Conservation (phyloP, 352 stramenopile species). For the Globisporangium cederbergense region DNA sequence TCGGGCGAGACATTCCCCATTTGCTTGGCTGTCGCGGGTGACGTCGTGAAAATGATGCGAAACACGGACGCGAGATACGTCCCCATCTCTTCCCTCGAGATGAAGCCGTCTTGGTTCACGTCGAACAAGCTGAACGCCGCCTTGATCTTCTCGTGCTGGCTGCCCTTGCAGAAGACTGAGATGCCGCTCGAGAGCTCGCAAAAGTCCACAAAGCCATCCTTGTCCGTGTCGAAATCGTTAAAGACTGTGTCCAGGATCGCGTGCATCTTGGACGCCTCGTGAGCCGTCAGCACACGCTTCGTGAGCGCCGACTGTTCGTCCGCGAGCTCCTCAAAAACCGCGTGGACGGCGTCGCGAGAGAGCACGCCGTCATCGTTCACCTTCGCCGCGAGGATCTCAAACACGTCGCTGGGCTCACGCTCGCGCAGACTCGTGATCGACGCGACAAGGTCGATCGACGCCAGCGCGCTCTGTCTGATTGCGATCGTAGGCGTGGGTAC, state of each 20-base stretch:
- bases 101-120: conserved; percentile 84
- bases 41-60: conserved; percentile 76
- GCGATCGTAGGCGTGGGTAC: conserved; percentile 2
- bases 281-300: conserved; percentile 21
- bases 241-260: conserved; percentile 68
- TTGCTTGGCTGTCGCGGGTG: conserved; percentile 35
- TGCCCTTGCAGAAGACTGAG: conserved; percentile 75
- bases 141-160: conserved; percentile 77
- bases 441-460: conserved; percentile 58
- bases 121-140: conserved; percentile 86
- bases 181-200: conserved; percentile 82
- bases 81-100: conserved; percentile 80
- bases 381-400: conserved; percentile 79
- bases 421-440: conserved; percentile 54
- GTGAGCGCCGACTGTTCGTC: conserved; percentile 25
- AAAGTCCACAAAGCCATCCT: conserved; percentile 83
- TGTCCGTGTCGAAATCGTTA: conserved; percentile 68
- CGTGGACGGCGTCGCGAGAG: conserved; percentile 59
- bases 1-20: conserved; percentile 57
- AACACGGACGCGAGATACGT: conserved; percentile 86
- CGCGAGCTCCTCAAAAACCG: conserved; percentile 64
- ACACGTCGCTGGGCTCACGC: conserved; percentile 60
- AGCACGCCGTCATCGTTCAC: conserved; percentile 83
- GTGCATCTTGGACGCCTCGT: conserved; percentile 40
- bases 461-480: conserved; percentile 29